These are phyloP conservation scores for Fusarium pininemorale DNA, from an alignment of 2,329 filamentous ascomycete genomes.

Conservation along the genomic window DNA sequence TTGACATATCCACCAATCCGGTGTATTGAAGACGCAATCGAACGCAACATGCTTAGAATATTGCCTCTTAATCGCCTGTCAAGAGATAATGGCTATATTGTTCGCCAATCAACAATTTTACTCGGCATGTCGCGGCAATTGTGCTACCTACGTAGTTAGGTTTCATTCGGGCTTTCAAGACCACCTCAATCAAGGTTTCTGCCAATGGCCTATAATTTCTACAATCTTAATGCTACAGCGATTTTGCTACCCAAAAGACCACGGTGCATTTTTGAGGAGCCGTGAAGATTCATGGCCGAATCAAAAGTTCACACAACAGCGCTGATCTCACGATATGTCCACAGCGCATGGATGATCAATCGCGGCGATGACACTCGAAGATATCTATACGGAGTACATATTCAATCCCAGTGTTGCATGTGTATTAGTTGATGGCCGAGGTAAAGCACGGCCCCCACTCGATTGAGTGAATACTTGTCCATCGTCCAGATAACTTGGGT, in stretches of 20 bases:
- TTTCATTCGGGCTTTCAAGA: conserved; percentile 25
- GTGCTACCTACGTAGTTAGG: background rate
- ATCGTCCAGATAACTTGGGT: conserved; percentile 12
- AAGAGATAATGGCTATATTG: background rate
- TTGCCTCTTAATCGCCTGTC: conserved; percentile 15
- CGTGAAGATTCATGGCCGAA: background rate
- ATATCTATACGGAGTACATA: background rate
- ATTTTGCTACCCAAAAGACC: background rate
- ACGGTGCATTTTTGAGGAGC: background rate
- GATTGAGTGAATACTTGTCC: background rate
- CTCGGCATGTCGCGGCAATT: conserved; percentile 18
- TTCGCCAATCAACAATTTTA: conserved; percentile 26
- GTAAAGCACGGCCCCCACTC: conserved; percentile 9
- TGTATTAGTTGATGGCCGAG: conserved; percentile 1
- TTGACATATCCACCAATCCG: conserved; percentile 5
- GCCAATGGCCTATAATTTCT: background rate
- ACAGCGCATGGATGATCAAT: conserved; percentile 12
- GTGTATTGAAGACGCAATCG: conserved; percentile 19
- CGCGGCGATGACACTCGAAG: background rate
- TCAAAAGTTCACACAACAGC: conserved; percentile 18
- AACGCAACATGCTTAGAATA: conserved; percentile 21
- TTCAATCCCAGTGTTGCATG: background rate
- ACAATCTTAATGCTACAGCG: background rate
- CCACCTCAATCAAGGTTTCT: conserved; percentile 23
- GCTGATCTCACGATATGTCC: conserved; percentile 26